Evolutionary conservation across 2,329 filamentous ascomycete genomes (phyloP), one percentile per base, ranked within the genome.

Genomic region (Byssochlamys sp.): DNA sequence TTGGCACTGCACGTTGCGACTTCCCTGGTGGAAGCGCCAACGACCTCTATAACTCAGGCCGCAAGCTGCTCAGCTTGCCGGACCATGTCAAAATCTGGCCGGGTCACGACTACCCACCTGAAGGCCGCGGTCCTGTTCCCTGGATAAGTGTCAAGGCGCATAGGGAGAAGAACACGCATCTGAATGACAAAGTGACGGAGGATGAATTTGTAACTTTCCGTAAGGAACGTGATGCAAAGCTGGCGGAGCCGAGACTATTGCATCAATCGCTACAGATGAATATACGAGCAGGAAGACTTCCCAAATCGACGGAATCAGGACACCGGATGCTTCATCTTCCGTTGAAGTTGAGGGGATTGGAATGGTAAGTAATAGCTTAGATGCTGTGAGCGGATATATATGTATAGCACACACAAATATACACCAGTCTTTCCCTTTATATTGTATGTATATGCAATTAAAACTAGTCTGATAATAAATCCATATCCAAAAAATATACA

Each of bases 261-360:
- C 78, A 81, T 61, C 77, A 77, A 57, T 75, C 79, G 0, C 61
- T 83, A 53, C 81, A 83, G 65, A 62, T 82, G 7, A 83, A 83
- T 58, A 78, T 83, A 27, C 70, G 81, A 1, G 81, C 69, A 0
- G 80, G 80, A 1, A 58, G 66, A 4, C 60, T 81, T 14, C 80
- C 80, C 2, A 53, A 29, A 11, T 58, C 61, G 3, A 60, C 61
- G n/a, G 57, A 62, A 12, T 57, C 60, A 11, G 69, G 68, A 1
- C 55, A 65, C 19, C 59, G 65, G 11, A 59, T 72, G 62, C 62
- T 72, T 48, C 68, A 66, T 58, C 52, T 72, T 51, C 70, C 69
- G 3, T 58, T 72, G 45, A 71, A 66, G 31, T 49, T 67, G 35
- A 57, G 62, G 28, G 61, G 59, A 7, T 53, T 61, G 28, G 61